Conservation (phyloP, 257 asterid species). For the Gynochthodes officinalis region DNA sequence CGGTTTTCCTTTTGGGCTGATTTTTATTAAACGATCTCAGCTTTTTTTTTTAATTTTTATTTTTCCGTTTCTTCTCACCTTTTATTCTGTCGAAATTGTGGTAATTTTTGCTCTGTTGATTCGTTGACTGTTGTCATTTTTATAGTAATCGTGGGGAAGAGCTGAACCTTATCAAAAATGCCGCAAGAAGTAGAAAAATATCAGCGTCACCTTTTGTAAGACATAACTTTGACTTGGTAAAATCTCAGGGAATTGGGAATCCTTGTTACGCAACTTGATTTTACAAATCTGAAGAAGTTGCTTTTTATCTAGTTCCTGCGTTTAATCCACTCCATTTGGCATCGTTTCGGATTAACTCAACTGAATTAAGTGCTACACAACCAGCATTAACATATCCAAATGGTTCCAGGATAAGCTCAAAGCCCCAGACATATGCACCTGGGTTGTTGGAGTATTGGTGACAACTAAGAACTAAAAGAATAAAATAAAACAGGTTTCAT, state of each 20-base stretch:
- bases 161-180: neutral
- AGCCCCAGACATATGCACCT: conserved; percentile 1
- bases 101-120: no score
- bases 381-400: neutral
- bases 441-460: neutral
- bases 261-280: neutral
- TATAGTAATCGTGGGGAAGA: no score
- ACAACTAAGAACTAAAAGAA: neutral
- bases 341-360: neutral
- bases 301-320: neutral
- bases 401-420: neutral
- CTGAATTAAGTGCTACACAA: neutral
- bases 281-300: neutral
- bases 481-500: no score
- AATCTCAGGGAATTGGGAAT: neutral
- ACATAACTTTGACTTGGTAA: no score
- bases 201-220: neutral
- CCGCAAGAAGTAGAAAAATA: neutral
- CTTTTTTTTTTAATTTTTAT: neutral
- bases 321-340: neutral
- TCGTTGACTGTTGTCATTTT: no score
- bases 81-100: no score
- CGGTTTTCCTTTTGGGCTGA: neutral
- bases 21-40: neutral
- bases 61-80: no score